These are phyloP conservation scores for Proliferodiscus dingleyae DNA, from an alignment of 2,329 filamentous ascomycete genomes.

Conservation along the genomic window DNA sequence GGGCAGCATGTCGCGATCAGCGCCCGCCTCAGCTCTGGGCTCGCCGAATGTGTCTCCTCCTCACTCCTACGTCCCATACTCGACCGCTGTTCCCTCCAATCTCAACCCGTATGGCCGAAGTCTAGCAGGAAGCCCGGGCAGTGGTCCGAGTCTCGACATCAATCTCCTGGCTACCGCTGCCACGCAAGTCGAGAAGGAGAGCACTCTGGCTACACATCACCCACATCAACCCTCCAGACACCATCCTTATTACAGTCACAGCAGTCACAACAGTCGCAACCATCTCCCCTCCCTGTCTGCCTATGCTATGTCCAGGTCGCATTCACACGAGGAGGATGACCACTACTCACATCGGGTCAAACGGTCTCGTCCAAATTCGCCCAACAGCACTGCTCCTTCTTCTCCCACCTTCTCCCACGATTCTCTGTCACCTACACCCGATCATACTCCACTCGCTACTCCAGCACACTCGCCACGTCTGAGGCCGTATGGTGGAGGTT, in stretches of 20 bases:
- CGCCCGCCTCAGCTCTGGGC: conserved; percentile 76
- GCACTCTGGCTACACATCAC: conserved; percentile 24
- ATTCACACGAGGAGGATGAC: conserved; percentile 77
- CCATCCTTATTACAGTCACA: conserved; percentile 41
- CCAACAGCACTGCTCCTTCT: conserved; percentile 90
- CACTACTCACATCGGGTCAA: conserved; percentile 74
- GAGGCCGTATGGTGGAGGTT: conserved; percentile 62
- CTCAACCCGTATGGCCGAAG: conserved; percentile 47
- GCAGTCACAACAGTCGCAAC: conserved; percentile 44
- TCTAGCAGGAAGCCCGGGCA: conserved; percentile 38
- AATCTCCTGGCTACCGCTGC: conserved; percentile 57
- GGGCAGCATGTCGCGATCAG: conserved; percentile 79
- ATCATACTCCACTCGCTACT: conserved; percentile 97
- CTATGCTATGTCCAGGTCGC: conserved; percentile 92
- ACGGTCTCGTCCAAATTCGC: conserved; percentile 87
- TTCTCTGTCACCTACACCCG: conserved; percentile 89
- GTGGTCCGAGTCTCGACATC: conserved; percentile 42
- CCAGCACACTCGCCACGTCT: conserved; percentile 92
- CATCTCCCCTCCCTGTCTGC: conserved; percentile 53
- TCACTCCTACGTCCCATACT: conserved; percentile 77
- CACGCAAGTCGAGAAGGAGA: conserved; percentile 58
- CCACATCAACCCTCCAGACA: conserved; percentile 43
- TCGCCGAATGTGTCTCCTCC: conserved; percentile 97
- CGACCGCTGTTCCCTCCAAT: conserved; percentile 38
- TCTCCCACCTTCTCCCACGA: conserved; percentile 96